Percentiles rank a stretch among this genome's conserved stretches.
Conservation (phyloP, 768 basidiomycete genomes). For the Candolleomyces efflorescens region DNA sequence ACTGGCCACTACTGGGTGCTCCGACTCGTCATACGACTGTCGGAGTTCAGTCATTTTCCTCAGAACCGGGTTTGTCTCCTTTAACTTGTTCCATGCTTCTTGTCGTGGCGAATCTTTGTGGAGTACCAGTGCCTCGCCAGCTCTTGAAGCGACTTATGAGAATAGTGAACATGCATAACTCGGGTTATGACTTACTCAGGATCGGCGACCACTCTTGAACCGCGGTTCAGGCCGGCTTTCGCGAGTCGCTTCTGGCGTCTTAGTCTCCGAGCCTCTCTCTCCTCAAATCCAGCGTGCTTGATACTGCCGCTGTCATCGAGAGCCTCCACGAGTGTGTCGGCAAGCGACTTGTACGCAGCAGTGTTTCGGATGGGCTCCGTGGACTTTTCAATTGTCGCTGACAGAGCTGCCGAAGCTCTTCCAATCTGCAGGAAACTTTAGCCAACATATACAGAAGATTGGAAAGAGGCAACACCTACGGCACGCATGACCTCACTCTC, state of each 20-base stretch:
- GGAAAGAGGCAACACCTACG: constrained; percentile 38
- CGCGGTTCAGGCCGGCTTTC: constrained; percentile 74
- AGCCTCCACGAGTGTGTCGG: constrained; percentile 87
- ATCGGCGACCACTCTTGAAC: constrained; percentile 59
- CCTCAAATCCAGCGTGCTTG: constrained; percentile 94
- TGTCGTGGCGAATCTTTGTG: constrained; percentile 79
- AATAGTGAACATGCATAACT: constrained; percentile 2
- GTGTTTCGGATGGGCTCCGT: constrained; percentile 98
- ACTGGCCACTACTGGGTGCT: constrained; percentile 81
- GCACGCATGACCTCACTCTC: constrained; percentile 90
- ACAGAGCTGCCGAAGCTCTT: constrained; percentile 79
- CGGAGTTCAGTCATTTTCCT: constrained; percentile 54
- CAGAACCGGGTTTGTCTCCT: constrained; percentile 76
- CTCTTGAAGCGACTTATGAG: constrained; percentile 40
- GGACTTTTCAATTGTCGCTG: constrained; percentile 78
- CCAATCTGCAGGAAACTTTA: constrained; percentile 54
- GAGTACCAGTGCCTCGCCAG: constrained; percentile 80
- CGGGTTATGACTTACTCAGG: constrained; percentile 59
- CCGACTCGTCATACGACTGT: constrained; percentile 84
- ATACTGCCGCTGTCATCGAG: constrained; percentile 92
- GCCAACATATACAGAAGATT: not conserved
- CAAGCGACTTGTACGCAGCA: constrained; percentile 85
- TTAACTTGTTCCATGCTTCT: constrained; percentile 77
- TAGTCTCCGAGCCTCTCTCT: constrained; percentile 83
- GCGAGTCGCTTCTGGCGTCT: constrained; percentile 76